These are phyloP conservation scores for Candida namnaoensis DNA, from an alignment of 805 yeast genomes.

Conservation along the genomic window DNA sequence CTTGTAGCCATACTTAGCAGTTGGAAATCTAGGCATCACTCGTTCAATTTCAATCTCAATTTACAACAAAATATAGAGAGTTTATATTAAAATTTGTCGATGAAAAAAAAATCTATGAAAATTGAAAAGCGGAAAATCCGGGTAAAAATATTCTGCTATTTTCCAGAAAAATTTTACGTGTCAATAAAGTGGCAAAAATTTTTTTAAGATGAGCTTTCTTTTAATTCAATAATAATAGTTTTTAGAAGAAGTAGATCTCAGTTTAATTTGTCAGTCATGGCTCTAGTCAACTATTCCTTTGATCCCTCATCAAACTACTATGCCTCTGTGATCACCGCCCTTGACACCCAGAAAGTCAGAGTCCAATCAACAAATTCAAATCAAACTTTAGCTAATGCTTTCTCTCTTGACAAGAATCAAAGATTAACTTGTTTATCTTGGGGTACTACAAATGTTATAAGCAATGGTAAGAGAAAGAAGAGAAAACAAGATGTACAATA, in stretches of 20 bases:
- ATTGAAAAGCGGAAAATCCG: too few relatives aligned
- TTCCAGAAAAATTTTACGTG: too few relatives aligned
- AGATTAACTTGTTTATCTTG: conserved; percentile 44
- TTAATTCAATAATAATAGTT: too few relatives aligned
- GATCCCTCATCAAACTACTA: conserved; percentile 56
- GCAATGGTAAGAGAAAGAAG: conserved; percentile 6
- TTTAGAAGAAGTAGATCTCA: too few relatives aligned
- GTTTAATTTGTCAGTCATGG: neutral
- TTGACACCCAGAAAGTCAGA: conserved; percentile 63
- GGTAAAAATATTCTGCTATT: too few relatives aligned
- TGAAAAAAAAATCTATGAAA: too few relatives aligned
- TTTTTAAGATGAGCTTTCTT: too few relatives aligned
- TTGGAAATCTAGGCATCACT: conserved; percentile 34
- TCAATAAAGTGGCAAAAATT: too few relatives aligned
- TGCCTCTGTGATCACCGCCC: conserved; percentile 57
- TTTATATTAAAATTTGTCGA: too few relatives aligned
- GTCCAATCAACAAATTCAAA: conserved; percentile 46
- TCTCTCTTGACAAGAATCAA: conserved; percentile 42
- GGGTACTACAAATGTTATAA: conserved; percentile 25
- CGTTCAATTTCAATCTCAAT: neutral
- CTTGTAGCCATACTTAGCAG: conserved; percentile 41
- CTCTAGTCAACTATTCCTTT: conserved; percentile 34
- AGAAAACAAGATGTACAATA: conserved; percentile 12
- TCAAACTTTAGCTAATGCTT: conserved; percentile 33
- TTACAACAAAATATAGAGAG: neutral